phyloP scores from a whole-genome alignment of 2,329 filamentous ascomycete genomes.

The Claviceps fusiformis region DNA sequence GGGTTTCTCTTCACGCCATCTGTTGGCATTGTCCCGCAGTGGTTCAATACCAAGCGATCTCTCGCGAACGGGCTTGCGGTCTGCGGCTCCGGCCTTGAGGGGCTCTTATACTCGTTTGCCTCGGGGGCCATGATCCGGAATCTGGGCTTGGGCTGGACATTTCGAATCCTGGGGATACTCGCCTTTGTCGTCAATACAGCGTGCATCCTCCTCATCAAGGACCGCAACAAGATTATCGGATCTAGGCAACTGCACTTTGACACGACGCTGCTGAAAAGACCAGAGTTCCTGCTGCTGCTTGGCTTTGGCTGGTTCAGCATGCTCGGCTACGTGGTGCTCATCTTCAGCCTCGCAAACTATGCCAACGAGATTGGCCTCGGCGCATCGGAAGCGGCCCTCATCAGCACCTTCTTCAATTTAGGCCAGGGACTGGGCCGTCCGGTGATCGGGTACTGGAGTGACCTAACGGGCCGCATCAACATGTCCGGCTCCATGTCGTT shows the following conservation, averaged over 20 bases:
- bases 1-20: slow-evolving; percentile 61
- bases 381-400: slow-evolving; percentile 52
- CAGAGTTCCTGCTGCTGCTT: slow-evolving; percentile 51
- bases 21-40: slow-evolving; percentile 57
- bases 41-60: slow-evolving; percentile 56
- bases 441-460: slow-evolving; percentile 58
- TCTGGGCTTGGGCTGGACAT: slow-evolving; percentile 53
- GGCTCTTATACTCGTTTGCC: slow-evolving; percentile 53
- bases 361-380: slow-evolving; percentile 53
- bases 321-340: slow-evolving; percentile 61
- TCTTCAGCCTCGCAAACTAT: slow-evolving; percentile 66
- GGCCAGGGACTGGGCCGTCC: slow-evolving; percentile 55
- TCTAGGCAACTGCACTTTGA: slow-evolving; percentile 56
- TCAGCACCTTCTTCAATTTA: slow-evolving; percentile 62
- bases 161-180: slow-evolving; percentile 50
- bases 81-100: slow-evolving; percentile 63
- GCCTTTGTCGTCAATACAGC: slow-evolving; percentile 49
- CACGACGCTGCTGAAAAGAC: slow-evolving; percentile 42
- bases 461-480: slow-evolving; percentile 58
- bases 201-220: slow-evolving; percentile 50
- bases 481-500: slow-evolving; percentile 54
- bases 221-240: slow-evolving; percentile 59
- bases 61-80: slow-evolving; percentile 57
- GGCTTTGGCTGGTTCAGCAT: slow-evolving; percentile 59
- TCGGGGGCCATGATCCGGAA: slow-evolving; percentile 54